These are phyloP conservation scores for Myxozyma melibiosi DNA, from an alignment of 805 yeast species.

Conservation along the genomic window DNA sequence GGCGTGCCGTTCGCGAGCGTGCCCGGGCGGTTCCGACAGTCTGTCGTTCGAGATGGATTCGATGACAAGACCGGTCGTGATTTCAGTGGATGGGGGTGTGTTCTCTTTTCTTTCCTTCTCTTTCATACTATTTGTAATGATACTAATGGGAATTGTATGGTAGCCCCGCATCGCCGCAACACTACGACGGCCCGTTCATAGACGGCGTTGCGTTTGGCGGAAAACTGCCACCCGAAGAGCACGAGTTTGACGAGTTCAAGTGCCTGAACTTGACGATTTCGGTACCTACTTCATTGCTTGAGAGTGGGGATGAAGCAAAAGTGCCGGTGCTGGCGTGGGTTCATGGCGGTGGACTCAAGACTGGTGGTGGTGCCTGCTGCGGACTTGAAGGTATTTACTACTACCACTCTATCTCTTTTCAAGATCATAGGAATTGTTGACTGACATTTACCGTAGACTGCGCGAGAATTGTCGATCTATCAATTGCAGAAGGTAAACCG, in stretches of 20 bases:
- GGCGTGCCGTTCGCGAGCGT: conserved; percentile 17
- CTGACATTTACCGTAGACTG: conserved; percentile 13
- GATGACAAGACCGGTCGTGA: conserved; percentile 5
- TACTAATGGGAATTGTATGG: too few relatives aligned
- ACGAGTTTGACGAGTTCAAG: conserved; percentile 19
- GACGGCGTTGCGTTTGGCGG: conserved; percentile 20
- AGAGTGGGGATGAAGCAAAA: background rate
- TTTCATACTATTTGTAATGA: too few relatives aligned
- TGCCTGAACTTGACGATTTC: conserved; percentile 23
- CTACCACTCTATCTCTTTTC: too few relatives aligned
- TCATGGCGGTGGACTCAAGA: conserved; percentile 52
- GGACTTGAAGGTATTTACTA: conserved; percentile 18
- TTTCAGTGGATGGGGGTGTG: conserved; percentile 18
- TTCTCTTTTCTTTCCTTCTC: too few relatives aligned
- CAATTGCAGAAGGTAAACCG: conserved; percentile 36
- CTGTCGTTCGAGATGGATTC: conserved; percentile 9
- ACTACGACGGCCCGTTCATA: conserved; percentile 13
- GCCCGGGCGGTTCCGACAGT: conserved; percentile 18
- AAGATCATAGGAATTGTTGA: background rate
- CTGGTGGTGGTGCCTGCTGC: conserved; percentile 37
- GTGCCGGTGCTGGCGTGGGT: conserved; percentile 37
- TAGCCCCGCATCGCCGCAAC: conserved; percentile 24
- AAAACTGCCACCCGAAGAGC: conserved; percentile 7
- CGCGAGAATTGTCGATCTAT: conserved; percentile 20
- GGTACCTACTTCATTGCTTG: conserved; percentile 5